Base-by-base conservation (phyloP, 2,329 filamentous ascomycete species). In the Xylariaceae sp. region DNA sequence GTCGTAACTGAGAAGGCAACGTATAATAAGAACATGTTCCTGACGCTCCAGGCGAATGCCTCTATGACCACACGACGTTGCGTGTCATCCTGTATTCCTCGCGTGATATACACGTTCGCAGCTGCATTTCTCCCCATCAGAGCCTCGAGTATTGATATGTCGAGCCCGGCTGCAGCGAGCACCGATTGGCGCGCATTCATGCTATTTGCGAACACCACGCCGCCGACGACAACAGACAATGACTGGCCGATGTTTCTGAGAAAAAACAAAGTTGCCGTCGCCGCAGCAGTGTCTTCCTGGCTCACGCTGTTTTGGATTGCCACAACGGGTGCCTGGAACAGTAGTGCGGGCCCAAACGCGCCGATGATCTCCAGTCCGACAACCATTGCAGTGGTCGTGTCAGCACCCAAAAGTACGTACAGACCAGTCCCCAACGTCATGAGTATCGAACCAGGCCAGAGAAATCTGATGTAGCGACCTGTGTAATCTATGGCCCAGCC, bases 141-240 rank as follows among this genome's bases (percentile, higher is more conserved):
- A 2, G 63, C 63, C 0, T 65, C 52, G 22, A 72, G 63, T 59
- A 74, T 36, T 13, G 60, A 42, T 40, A 49, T 31, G 55, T 43
- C 47, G 41, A 61, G 54, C 18, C 64, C 64, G 10, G 61, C 59
- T 6, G 56, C 53, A 16, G 43, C 52, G 12, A 63, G 60, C 6
- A 7, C 9, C 3, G 69, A 61, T 16, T 76, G 72, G 59, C 82
- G 79, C 41, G 73, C 73, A 55, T 81, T 71, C 83, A 90, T 88
- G 53, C 79, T 72, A 66, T 91, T 90, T 69, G 89, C 84, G 72
- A 92, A 91, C 34, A 92, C 79, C 43, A 90, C 86, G n/a, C 86
- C 83, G 22, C 89, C 89, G 36, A 91, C 75, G 1, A 90, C 87
- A 48, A 90, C 78, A 0, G 83, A 84, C n/a, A 85, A 78, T 5